These are phyloP conservation scores for Phialophora macrospora DNA, from an alignment of 2,329 filamentous ascomycete genomes.

Conservation along the genomic window DNA sequence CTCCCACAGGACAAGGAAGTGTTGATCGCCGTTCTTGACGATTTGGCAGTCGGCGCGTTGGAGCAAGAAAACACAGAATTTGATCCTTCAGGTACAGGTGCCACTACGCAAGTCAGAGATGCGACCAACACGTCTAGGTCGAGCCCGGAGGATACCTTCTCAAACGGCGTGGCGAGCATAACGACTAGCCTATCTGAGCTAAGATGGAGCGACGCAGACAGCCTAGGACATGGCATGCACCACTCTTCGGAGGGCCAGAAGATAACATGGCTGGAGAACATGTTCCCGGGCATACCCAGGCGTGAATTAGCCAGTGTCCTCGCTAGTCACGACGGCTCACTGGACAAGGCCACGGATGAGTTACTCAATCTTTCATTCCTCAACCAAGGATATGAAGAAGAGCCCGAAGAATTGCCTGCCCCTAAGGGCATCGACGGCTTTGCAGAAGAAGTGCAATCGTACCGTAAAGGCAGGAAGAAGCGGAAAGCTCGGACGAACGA, in stretches of 20 bases:
- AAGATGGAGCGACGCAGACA: conserved; percentile 38
- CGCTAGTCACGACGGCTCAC: conserved; percentile 61
- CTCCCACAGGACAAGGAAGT: conserved; percentile 57
- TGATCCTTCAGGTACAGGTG: conserved; percentile 37
- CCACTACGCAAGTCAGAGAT: conserved; percentile 42
- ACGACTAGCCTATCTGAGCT: conserved; percentile 38
- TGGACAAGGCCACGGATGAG: conserved; percentile 74
- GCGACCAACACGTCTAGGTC: conserved; percentile 42
- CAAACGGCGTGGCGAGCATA: conserved; percentile 36
- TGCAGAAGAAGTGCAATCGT: conserved; percentile 57
- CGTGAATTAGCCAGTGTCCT: conserved; percentile 28
- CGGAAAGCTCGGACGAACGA: conserved; percentile 38
- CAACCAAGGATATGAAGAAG: conserved; percentile 65
- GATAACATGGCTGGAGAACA: conserved; percentile 64
- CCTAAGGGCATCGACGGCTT: conserved; percentile 84
- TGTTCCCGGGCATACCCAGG: conserved; percentile 70
- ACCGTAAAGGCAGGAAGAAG: conserved; percentile 44
- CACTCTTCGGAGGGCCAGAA: conserved; percentile 60
- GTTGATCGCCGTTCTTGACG: conserved; percentile 66
- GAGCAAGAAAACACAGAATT: conserved; percentile 61
- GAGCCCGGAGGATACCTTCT: conserved; percentile 27
- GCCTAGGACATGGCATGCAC: conserved; percentile 24
- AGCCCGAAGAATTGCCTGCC: conserved; percentile 49
- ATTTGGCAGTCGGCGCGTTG: conserved; percentile 66
- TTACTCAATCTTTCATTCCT: conserved; percentile 80